A percentile compares a stretch with the other conserved stretches of the same genome.
These are phyloP conservation scores for Scheffersomyces illinoinensis DNA, from an alignment of 1,139 yeast species.

Conservation along the genomic window DNA sequence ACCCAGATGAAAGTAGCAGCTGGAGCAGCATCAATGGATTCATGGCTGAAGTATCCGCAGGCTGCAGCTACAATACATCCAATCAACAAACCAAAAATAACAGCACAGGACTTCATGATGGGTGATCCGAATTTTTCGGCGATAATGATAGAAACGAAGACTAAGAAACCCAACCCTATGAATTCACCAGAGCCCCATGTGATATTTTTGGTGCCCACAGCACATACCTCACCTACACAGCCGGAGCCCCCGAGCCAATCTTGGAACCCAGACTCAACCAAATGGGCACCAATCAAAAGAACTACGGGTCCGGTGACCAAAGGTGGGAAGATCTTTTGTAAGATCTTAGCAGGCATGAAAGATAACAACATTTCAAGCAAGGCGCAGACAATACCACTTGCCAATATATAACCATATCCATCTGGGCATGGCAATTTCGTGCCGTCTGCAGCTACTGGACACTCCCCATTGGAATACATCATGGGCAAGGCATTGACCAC, in stretches of 20 bases:
- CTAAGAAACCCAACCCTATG: constrained; percentile 83
- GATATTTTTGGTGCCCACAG: constrained; percentile 53
- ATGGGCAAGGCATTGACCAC: constrained; percentile 73
- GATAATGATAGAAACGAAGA: constrained; percentile 67
- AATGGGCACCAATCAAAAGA: constrained; percentile 69
- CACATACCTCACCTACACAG: constrained; percentile 48
- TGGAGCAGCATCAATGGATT: constrained; percentile 66
- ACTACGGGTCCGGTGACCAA: constrained; percentile 93
- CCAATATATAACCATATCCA: constrained; percentile 85
- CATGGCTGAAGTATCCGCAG: constrained; percentile 70
- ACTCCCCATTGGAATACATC: constrained; percentile 74
- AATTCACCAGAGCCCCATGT: constrained; percentile 86
- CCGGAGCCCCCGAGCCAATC: constrained; percentile 92
- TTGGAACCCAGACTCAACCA: constrained; percentile 69
- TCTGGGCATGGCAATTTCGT: constrained; percentile 78
- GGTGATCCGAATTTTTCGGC: constrained; percentile 93
- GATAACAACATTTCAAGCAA: constrained; percentile 70
- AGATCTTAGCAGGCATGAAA: constrained; percentile 68
- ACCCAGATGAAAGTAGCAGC: constrained; percentile 86
- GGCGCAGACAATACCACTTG: constrained; percentile 76
- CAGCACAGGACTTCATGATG: constrained; percentile 90
- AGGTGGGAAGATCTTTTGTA: constrained; percentile 81
- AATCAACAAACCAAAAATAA: constrained; percentile 74
- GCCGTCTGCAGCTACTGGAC: constrained; percentile 63
- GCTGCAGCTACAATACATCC: constrained; percentile 95